These are phyloP conservation scores for Exophiala viscosa DNA, from an alignment of 2,329 filamentous ascomycete species.

Conservation along the genomic window DNA sequence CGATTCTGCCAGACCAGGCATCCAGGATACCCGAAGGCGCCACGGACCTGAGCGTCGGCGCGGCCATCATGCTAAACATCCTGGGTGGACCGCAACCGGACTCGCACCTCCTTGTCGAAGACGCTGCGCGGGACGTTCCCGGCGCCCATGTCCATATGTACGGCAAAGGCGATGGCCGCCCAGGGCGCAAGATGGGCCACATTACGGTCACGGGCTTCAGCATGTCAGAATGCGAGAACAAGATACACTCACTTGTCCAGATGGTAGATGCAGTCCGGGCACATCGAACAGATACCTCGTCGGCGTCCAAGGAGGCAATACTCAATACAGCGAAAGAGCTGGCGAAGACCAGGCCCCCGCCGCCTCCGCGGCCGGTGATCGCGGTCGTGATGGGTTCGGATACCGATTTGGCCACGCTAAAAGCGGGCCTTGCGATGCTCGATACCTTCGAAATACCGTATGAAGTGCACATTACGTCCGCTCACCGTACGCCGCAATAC, in stretches of 20 bases:
- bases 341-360: conserved; percentile 19
- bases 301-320: conserved; percentile 16
- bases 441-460: conserved; percentile 32
- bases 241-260: conserved; percentile 67
- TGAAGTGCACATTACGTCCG: conserved; percentile 36
- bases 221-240: conserved; percentile 63
- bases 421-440: conserved; percentile 32
- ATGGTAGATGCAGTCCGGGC: conserved; percentile 76
- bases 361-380: conserved; percentile 33
- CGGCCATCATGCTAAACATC: conserved; percentile 54
- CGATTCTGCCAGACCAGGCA: conserved; percentile 61
- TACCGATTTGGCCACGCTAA: conserved; percentile 32
- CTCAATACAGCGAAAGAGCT: conserved; percentile 16
- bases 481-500: conserved; percentile 61
- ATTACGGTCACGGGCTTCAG: conserved; percentile 73
- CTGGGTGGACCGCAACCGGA: conserved; percentile 56
- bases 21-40: conserved; percentile 56
- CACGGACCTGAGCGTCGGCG: conserved; percentile 43
- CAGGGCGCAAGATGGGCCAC: conserved; percentile 91
- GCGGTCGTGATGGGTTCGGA: conserved; percentile 50
- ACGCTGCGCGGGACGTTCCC: conserved; percentile 55
- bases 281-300: conserved; percentile 50
- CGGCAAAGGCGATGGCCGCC: conserved; percentile 78
- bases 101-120: conserved; percentile 58
- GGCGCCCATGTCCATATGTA: conserved; percentile 76